Base-by-base conservation (phyloP, 2,329 filamentous ascomycete species). In the Trichophyton rubrum region DNA sequence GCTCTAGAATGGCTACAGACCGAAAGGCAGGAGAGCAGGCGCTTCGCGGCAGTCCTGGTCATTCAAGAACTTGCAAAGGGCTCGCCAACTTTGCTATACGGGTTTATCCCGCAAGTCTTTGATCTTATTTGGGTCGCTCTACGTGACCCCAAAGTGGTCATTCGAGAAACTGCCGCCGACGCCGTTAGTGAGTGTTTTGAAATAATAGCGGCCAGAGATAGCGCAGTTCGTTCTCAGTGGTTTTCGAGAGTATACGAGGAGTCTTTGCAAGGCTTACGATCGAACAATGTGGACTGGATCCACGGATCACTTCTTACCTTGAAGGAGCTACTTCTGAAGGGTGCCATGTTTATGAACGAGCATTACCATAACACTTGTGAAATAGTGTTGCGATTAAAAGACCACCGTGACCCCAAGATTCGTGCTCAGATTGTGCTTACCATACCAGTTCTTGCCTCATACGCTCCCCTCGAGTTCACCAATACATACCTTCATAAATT, bases 321-420 rank as follows among this genome's bases (percentile, higher is more conserved):
- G 68, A 95, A 92, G 72, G 92, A 97, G 75, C 82, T 99, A 56
- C 83, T 99, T 17, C 84, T 93, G 64, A 92, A 96, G 71, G 93
- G 93, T 59, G 91, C 90, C 67, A 99, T 99, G 92, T 99, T 95
- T 74, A 97, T 99, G 93, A 90, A 96, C 68, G 89, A 91, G 43
- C 85, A 91, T 70, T 99, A 97, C 73, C 84, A 87, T 62, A 89
- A 95, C 67, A 87, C 90, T 9, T 97, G 92, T 71, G 93, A 99
- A 64, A 91, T 93, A 64, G 89, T 96, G 40, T 85, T 92, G 65
- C 87, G 88, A 63, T 89, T 95, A 72, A 95, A 95, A 73, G 93
- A 99, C 67, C 90, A 97, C 67, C 85, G 89, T 59, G 95, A 99
- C 67, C 78, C 85, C 3, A 87, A 90, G 40, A 93, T 97, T 66